Base-by-base conservation (phyloP, 129 eudicot species). In the Tagetes patula region DNA sequence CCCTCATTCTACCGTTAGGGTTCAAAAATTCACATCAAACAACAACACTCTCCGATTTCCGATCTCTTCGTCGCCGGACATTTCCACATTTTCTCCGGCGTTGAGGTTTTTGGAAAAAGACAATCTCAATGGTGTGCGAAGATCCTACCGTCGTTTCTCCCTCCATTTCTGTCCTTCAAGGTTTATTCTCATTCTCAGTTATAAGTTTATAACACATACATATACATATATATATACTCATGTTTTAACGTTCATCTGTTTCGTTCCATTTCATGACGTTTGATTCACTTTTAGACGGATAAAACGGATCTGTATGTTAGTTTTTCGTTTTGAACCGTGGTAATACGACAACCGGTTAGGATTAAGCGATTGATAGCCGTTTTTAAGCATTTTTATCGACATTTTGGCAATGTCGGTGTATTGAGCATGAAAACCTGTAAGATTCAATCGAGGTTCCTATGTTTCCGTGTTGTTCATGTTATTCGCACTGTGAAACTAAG, bases 81-180 rank as follows among this genome's bases (percentile, higher is more conserved):
- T 63, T 63, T 13, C 68, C 33, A 32, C 13, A 2, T 36, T 36
- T 4, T 37, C 48, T 37, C 9, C 46, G 68, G 46, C 46, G 61
- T 13, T 58, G 33, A 47, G 20, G 41, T 53, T 69, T 1, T 11
- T 30, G 48, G 48, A 6, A 20, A 45, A 13, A 7, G 38, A 55
- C 31, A 36, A 32, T 76, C 49, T 12, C 3, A 12, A 52, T 63
- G 60, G 77, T 71, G 39, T 72, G 38, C 39, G 71, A 63, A 63
- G 72, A 49, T 50, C 4, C 33, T 1, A 69, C 77, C 62, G 76
- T 75, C 70, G 37, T 79, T 71, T 71, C 87, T 61, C 75, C 84
- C 42, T 37, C 84, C 20, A 38, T 75, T 62, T 64, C 83, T 6
- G 73, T 34, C 38, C 4, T 41, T 47, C 68, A 67, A 83, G 87